Conservation (phyloP, 129 eudicot genomes). For the Arctium minus region DNA sequence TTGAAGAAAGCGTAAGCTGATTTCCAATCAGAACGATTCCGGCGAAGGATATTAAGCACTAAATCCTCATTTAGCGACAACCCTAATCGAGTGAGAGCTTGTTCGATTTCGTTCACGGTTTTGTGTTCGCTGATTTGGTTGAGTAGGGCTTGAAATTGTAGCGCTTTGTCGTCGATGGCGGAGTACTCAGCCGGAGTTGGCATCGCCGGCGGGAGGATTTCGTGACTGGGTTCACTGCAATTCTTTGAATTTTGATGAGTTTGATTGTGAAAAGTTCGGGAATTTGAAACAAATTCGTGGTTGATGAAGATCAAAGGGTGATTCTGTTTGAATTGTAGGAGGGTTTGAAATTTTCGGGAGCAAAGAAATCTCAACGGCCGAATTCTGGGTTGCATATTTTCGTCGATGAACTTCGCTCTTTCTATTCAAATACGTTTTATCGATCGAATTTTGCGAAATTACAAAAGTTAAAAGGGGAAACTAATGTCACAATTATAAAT, state of each 20-base stretch:
- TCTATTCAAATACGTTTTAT: neutral
- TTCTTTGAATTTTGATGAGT: neutral
- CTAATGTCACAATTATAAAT: no score
- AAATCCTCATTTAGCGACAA: slow-evolving; percentile 40
- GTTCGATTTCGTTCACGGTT: slow-evolving; percentile 29
- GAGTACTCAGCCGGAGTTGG: slow-evolving; percentile 11
- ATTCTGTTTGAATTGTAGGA: slow-evolving; percentile 12
- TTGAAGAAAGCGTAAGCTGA: slow-evolving; percentile 64
- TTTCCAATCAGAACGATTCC: slow-evolving; percentile 82
- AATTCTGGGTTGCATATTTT: slow-evolving; percentile 32
- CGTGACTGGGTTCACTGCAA: neutral
- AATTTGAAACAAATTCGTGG: neutral
- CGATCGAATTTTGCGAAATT: neutral
- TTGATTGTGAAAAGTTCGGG: neutral
- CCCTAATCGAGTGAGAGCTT: slow-evolving; percentile 29
- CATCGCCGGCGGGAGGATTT: neutral
- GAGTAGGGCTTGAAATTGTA: slow-evolving; percentile 53
- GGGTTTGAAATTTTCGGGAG: slow-evolving; percentile 4
- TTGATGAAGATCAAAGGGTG: slow-evolving; percentile 6
- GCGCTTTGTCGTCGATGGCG: slow-evolving; percentile 31
- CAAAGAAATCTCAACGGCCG: slow-evolving; percentile 1
- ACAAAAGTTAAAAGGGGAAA: no score
- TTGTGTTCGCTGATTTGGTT: slow-evolving; percentile 17
- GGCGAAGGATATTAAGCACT: slow-evolving; percentile 62
- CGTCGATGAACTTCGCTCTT: neutral